These are phyloP conservation scores for Scutellaria minor DNA, from an alignment of 257 asterid genomes.

Conservation along the genomic window DNA sequence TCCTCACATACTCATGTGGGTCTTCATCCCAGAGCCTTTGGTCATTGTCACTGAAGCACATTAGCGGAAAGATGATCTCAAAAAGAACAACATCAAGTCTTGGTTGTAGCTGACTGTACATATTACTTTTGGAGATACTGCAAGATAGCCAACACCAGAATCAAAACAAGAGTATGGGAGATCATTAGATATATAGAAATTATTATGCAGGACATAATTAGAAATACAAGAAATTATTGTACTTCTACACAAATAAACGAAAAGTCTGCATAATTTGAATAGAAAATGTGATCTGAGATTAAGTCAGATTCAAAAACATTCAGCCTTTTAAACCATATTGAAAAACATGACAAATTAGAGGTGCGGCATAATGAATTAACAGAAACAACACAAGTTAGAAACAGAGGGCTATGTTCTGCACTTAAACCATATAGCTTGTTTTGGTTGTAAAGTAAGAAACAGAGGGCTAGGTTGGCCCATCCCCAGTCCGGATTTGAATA, in stretches of 20 bases:
- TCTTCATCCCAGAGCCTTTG: constrained; percentile 98
- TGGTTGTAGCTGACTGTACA: constrained; percentile 91
- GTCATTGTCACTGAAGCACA: constrained; percentile 97
- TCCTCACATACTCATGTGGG: constrained; percentile 98
- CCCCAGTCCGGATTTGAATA: not conserved
- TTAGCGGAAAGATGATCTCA: constrained; percentile 91
- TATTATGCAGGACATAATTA: constrained; percentile 5
- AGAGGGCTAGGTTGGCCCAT: not conserved
- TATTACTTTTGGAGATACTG: constrained; percentile 85
- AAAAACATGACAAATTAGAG: constrained; percentile 21
- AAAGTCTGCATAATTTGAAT: not conserved
- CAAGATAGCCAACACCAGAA: constrained; percentile 39
- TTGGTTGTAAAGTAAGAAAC: constrained; percentile 7
- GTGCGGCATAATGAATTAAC: not conserved
- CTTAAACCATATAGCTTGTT: not conserved
- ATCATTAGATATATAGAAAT: no score
- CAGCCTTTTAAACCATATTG: not conserved
- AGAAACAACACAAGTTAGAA: constrained; percentile 7
- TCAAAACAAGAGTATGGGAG: constrained; percentile 27
- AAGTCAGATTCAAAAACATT: not conserved
- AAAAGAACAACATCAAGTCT: constrained; percentile 83
- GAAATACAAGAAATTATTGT: not conserved
- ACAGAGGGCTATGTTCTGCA: not conserved
- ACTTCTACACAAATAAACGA: not conserved
- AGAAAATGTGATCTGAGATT: not conserved